These are phyloP conservation scores for Cystofilobasidium bisporidii DNA, from an alignment of 768 basidiomycete genomes.

Conservation along the genomic window DNA sequence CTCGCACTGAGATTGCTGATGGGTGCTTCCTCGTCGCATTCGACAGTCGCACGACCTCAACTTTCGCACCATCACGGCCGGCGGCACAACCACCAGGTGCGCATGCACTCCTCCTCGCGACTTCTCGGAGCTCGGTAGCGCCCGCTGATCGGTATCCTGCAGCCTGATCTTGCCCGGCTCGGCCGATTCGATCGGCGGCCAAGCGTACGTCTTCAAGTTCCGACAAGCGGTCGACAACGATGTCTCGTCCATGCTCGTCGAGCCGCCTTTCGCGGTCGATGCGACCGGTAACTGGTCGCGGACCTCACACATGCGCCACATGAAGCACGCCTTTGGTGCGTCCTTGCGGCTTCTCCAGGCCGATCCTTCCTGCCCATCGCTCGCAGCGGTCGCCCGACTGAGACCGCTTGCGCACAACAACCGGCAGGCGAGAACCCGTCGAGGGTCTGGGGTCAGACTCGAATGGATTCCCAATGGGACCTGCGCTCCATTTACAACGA, in stretches of 20 bases:
- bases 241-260: slow-evolving; percentile 1
- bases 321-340: slow-evolving; percentile 19
- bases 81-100: not conserved
- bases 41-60: not conserved
- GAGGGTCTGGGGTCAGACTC: not conserved
- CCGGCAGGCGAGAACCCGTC: slow-evolving; percentile 13
- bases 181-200: slow-evolving; percentile 14
- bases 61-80: not conserved
- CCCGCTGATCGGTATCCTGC: not conserved
- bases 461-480: slow-evolving; percentile 18
- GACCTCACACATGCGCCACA: not conserved
- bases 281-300: slow-evolving; percentile 10
- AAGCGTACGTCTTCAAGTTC: slow-evolving; percentile 10
- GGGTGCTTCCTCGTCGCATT: not conserved
- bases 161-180: slow-evolving; percentile 2
- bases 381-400: not conserved
- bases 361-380: not conserved
- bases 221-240: not conserved
- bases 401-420: not conserved
- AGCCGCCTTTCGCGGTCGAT: slow-evolving; percentile 10
- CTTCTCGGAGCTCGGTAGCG: not conserved
- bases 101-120: not conserved
- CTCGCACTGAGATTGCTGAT: not conserved
- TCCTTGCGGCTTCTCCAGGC: too few species aligned
- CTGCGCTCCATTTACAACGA: slow-evolving; percentile 17